A percentile compares a stretch with the other conserved stretches of the same genome.
phyloP scores from a whole-genome alignment of 306 rosid genomes.

The Fragaria iinumae region DNA sequence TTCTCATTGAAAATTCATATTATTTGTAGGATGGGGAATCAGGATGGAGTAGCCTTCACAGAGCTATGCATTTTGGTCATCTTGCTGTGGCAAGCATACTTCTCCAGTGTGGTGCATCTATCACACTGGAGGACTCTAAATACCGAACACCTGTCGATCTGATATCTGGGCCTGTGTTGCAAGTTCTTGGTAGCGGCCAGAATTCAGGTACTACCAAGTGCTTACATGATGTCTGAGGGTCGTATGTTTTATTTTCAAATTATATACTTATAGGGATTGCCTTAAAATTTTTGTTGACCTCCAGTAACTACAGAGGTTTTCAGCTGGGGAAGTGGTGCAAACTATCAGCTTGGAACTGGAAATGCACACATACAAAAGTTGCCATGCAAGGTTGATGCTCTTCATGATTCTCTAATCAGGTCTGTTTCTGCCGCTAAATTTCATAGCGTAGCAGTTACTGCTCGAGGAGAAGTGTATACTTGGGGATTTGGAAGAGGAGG shows the following conservation, averaged over 20 bases:
- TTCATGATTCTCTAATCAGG: conserved; percentile 64
- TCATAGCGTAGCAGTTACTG: conserved; percentile 87
- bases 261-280: conserved; percentile 9
- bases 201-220: conserved; percentile 55
- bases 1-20: conserved; percentile 7
- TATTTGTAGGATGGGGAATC: conserved; percentile 84
- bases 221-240: conserved; percentile 29
- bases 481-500: conserved; percentile 99
- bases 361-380: conserved; percentile 85
- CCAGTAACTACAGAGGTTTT: conserved; percentile 76
- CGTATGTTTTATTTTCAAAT: conserved; percentile 15
- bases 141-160: conserved; percentile 84
- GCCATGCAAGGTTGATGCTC: conserved; percentile 90
- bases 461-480: conserved; percentile 74
- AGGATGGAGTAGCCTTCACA: conserved; percentile 98
- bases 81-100: conserved; percentile 83
- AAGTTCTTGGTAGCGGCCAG: conserved; percentile 49
- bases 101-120: conserved; percentile 82
- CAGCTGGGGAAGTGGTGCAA: conserved; percentile 98
- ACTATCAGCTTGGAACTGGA: conserved; percentile 99
- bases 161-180: conserved; percentile 74
- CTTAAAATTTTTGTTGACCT: conserved; percentile 33
- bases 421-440: conserved; percentile 85
- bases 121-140: conserved; percentile 74
- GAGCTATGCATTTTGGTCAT: conserved; percentile 96